Conservation (phyloP, 768 basidiomycete species). For the Rhodotorula sphaerocarpa region DNA sequence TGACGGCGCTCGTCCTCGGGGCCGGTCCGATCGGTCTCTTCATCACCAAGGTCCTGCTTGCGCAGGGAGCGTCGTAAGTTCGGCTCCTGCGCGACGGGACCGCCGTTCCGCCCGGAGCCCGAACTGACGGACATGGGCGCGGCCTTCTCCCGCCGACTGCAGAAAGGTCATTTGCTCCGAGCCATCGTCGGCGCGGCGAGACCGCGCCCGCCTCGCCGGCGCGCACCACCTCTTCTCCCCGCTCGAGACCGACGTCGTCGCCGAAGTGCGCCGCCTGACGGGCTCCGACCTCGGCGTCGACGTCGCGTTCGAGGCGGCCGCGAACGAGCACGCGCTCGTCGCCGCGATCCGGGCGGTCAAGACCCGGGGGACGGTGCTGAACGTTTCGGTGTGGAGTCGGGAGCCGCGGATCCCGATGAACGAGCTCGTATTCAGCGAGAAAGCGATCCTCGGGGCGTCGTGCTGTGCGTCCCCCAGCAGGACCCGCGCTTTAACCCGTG, state of each 20-base stretch:
- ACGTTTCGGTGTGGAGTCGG: conserved; percentile 47
- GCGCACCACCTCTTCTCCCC: conserved; percentile 48
- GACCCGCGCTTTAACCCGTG: too few species aligned
- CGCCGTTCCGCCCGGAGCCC: conserved; percentile 39
- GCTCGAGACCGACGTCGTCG: conserved; percentile 38
- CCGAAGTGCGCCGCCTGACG: conserved; percentile 41
- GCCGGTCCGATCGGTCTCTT: conserved; percentile 45
- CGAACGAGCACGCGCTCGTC: conserved; percentile 46
- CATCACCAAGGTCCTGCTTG: conserved; percentile 46
- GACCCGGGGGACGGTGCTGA: conserved; percentile 46
- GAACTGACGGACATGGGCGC: too few species aligned
- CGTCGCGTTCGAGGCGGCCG: conserved; percentile 51
- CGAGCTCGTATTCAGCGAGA: conserved; percentile 45
- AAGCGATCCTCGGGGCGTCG: conserved; percentile 44
- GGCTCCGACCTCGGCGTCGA: conserved; percentile 45
- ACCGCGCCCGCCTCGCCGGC: conserved; percentile 45
- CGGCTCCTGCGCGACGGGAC: too few species aligned
- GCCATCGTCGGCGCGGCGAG: conserved; percentile 46
- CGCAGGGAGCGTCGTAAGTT: conserved; percentile 37
- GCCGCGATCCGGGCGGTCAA: conserved; percentile 45
- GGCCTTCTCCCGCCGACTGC: not conserved
- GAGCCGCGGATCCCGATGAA: conserved; percentile 44
- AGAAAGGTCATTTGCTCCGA: conserved; percentile 47
- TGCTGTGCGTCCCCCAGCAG: not conserved
- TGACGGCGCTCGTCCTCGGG: conserved; percentile 48